phyloP scores from a whole-genome alignment of 768 basidiomycete genomes.

The Obba rivulosa region DNA sequence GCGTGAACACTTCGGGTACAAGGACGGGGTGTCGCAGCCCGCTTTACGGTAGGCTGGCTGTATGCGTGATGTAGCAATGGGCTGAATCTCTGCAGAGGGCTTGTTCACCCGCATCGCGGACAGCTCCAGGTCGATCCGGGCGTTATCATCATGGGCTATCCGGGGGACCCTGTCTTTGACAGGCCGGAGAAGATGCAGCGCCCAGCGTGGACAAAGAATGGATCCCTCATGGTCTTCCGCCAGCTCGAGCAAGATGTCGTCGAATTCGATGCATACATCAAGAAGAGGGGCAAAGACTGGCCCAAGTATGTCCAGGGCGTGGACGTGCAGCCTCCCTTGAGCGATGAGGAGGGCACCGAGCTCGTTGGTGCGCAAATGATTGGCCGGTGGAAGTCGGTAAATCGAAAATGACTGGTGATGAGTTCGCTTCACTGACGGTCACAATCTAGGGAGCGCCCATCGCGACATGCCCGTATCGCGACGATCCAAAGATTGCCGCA shows the following conservation, averaged over 20 bases:
- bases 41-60: constrained; percentile 27
- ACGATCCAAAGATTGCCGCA: constrained; percentile 32
- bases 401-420: constrained; percentile 12
- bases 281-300: background rate
- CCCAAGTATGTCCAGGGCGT: background rate
- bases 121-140: constrained; percentile 35
- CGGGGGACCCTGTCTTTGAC: constrained; percentile 30
- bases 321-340: constrained; percentile 20
- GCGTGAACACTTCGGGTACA: constrained; percentile 52
- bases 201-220: constrained; percentile 1
- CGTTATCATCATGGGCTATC: constrained; percentile 38
- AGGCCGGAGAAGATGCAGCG: background rate
- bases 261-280: background rate
- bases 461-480: constrained; percentile 37
- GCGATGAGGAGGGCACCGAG: constrained; percentile 36
- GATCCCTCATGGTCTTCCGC: background rate
- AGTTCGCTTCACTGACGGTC: too few species aligned
- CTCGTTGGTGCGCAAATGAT: constrained; percentile 49
- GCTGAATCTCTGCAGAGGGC: background rate
- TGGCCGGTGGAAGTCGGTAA: constrained; percentile 53
- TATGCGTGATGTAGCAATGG: constrained; percentile 21
- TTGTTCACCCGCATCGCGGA: constrained; percentile 12
- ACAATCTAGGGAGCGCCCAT: constrained; percentile 40
- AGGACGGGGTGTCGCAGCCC: constrained; percentile 51
- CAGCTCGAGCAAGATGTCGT: background rate